A percentile compares a stretch with the other conserved stretches of the same genome.
Conservation (phyloP, 345 rosid genomes). For the Euphorbia tirucalli region DNA sequence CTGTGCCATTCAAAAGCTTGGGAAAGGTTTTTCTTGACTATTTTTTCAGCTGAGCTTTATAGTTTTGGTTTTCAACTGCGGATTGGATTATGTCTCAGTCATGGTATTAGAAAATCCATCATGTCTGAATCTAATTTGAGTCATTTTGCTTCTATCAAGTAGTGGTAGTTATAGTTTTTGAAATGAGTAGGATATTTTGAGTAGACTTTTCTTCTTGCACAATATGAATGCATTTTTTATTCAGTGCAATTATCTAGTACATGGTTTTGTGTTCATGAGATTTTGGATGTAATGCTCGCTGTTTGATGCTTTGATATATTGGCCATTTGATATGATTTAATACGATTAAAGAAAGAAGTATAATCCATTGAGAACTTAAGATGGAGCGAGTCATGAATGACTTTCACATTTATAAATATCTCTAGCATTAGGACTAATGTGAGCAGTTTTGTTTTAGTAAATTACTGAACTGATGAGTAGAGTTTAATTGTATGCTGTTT, state of each 20-base stretch:
- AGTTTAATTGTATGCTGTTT: no score
- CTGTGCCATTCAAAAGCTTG: slow-evolving; percentile 71
- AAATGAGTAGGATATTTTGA: slow-evolving; percentile 30
- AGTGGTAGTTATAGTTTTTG: slow-evolving; percentile 25
- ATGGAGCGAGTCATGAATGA: not conserved
- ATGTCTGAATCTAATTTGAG: slow-evolving; percentile 43
- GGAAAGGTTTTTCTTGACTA: slow-evolving; percentile 66
- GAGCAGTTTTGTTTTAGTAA: not conserved
- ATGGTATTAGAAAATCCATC: slow-evolving; percentile 42
- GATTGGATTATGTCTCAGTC: slow-evolving; percentile 32
- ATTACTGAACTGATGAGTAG: no score
- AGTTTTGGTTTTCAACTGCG: slow-evolving; percentile 25
- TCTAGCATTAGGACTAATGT: not conserved
- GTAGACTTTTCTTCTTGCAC: slow-evolving; percentile 17
- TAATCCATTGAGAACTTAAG: not conserved
- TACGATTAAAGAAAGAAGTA: not conserved
- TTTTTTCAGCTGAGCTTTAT: slow-evolving; percentile 12
- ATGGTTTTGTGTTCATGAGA: slow-evolving; percentile 9
- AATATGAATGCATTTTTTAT: slow-evolving; percentile 27
- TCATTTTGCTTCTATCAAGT: slow-evolving; percentile 14
- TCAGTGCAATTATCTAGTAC: slow-evolving; percentile 24
- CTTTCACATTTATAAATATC: not conserved
- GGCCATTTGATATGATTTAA: not conserved
- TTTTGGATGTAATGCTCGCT: not conserved
- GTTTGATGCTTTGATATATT: no score